Evolutionary conservation across 768 basidiomycete species (phyloP).

Genomic region (Leccinellum luteum): DNA sequence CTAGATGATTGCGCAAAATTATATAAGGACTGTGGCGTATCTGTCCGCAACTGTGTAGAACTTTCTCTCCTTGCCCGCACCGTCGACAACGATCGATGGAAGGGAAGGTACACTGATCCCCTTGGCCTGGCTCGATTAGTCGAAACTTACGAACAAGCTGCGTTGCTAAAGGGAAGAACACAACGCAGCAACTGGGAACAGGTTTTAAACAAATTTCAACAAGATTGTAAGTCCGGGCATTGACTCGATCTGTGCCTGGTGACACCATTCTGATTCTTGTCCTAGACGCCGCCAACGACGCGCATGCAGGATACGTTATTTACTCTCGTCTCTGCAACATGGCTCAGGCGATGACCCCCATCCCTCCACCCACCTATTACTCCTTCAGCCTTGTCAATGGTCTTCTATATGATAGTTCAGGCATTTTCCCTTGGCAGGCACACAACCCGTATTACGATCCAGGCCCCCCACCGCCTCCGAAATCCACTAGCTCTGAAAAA

Average conservation of each 20-base stretch:
- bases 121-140: conserved; percentile 66
- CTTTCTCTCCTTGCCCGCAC: conserved; percentile 66
- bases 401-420: conserved; percentile 38
- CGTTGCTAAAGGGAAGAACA: conserved; percentile 57
- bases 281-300: conserved; percentile 71
- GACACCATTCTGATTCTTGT: conserved; percentile 7
- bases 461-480: conserved; percentile 60
- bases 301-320: conserved; percentile 58
- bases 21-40: conserved; percentile 42
- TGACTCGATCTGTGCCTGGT: background rate
- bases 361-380: conserved; percentile 44
- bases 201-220: conserved; percentile 43
- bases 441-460: conserved; percentile 71
- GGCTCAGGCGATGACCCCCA: conserved; percentile 34
- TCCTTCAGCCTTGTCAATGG: conserved; percentile 56
- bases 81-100: conserved; percentile 70
- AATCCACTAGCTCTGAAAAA: conserved; percentile 20
- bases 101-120: conserved; percentile 58
- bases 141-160: conserved; percentile 54
- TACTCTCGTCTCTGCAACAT: conserved; percentile 47
- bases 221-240: conserved; percentile 51
- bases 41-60: conserved; percentile 58
- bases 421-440: conserved; percentile 45
- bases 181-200: conserved; percentile 71
- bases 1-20: conserved; percentile 70